These are phyloP conservation scores for Talaromyces nanjingensis DNA, from an alignment of 495 filamentous ascomycete genomes.

Conservation along the genomic window DNA sequence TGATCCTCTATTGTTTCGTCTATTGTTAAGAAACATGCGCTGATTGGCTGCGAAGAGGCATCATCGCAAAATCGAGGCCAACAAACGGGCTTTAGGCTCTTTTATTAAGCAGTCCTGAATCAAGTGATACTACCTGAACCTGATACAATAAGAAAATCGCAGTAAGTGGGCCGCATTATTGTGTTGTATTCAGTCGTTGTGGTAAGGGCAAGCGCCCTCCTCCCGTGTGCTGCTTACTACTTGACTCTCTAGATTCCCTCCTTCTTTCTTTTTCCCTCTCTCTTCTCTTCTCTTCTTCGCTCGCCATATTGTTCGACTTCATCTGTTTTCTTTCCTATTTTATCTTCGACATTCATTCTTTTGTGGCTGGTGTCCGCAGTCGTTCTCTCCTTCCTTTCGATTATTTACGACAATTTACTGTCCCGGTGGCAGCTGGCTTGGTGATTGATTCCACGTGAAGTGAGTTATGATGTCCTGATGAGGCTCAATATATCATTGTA, in stretches of 20 bases:
- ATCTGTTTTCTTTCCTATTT: not conserved
- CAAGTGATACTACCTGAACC: not conserved
- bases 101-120: not conserved
- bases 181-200: not conserved
- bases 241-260: conserved; percentile 1
- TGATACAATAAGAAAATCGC: not conserved
- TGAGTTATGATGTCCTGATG: not conserved
- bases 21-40: not conserved
- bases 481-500: too few relatives aligned
- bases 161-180: not conserved
- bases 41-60: not conserved
- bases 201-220: not conserved
- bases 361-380: conserved; percentile 7
- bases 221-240: conserved; percentile 4
- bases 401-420: not conserved
- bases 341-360: not conserved
- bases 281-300: not conserved
- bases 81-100: not conserved
- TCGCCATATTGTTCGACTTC: not conserved
- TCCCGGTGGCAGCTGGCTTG: not conserved
- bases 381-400: conserved; percentile 1
- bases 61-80: not conserved
- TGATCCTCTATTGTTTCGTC: not conserved
- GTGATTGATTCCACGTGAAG: not conserved
- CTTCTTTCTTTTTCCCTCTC: not conserved